Evolutionary conservation across 1,139 yeast species (phyloP), one percentile per base, ranked within the genome.

Genomic region (Pichia sp.): DNA sequence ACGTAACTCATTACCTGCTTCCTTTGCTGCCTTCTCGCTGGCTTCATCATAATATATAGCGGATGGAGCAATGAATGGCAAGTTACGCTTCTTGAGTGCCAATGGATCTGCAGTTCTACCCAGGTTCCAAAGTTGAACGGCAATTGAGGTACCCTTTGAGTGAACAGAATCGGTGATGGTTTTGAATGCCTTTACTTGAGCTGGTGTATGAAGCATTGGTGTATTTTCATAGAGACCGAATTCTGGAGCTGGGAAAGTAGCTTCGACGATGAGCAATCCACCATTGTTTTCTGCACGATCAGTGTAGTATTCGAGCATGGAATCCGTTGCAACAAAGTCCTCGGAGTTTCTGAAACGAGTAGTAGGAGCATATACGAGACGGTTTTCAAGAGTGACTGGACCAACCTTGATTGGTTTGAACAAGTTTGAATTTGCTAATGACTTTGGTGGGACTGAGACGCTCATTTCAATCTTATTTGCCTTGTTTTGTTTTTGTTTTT

Each of bases 111-210:
- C 75, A 28, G 62, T 64, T 52, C 83, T 65, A 34, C 86, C 87
- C 36, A 76, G 52, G 30, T 62, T 66, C 80, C 82, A 77, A 30
- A 81, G 51, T 58, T 82, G 91, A 29, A 67, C 49, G 40, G 71
- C 64, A 14, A 72, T 55, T 41, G 55, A 67, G 1, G 82, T 68
- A 22, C 69, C 65, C 46, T 77, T 69, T 31, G 59, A 54, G 52
- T 77, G 84, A n/a, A 67, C 74, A 44, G 63, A 71, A 27, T 74
- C 77, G 9, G 69, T 77, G 38, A 77, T 59, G 28, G 63, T 61
- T 46, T 64, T 69, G 51, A 67, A 60, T 12, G 64, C 65, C 14
- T 49, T 47, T 2, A 77, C 77, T 38, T 74, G 80, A 12, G 56
- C 58, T 33, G 72, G 74, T 14, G 57, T 65, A 65, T 69, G 69